Percentiles rank a stretch among this genome's conserved stretches.
Conservation (phyloP, 306 rosid genomes). For the Prunus davidiana region DNA sequence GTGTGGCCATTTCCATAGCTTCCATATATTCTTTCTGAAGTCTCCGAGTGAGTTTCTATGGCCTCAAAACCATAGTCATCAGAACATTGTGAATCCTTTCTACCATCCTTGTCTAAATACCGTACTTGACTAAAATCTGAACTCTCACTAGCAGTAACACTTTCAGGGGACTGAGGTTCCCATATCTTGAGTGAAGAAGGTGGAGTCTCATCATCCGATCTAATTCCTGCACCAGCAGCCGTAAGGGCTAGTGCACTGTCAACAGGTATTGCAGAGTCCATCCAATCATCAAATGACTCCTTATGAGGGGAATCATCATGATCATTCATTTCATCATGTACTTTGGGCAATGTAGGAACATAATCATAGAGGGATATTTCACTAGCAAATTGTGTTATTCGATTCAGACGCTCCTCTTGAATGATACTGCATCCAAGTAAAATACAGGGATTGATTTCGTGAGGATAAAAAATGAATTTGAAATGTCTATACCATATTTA, state of each 20-base stretch:
- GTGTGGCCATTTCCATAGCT: slow-evolving; percentile 41
- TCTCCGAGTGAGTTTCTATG: slow-evolving; percentile 33
- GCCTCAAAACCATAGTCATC: slow-evolving; percentile 49
- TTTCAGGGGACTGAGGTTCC: slow-evolving; percentile 69
- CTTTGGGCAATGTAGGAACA: slow-evolving; percentile 43
- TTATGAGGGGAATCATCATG: slow-evolving; percentile 41
- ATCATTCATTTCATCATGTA: slow-evolving; percentile 43
- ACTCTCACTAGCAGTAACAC: slow-evolving; percentile 58
- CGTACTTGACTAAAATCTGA: slow-evolving; percentile 57
- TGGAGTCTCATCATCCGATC: slow-evolving; percentile 52
- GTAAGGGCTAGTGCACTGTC: slow-evolving; percentile 59
- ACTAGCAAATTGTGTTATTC: slow-evolving; percentile 72
- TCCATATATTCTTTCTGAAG: slow-evolving; percentile 49
- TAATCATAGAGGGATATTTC: slow-evolving; percentile 51
- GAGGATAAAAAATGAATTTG: background rate
- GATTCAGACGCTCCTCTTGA: slow-evolving; percentile 93
- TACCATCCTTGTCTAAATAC: slow-evolving; percentile 52
- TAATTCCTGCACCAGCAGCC: slow-evolving; percentile 85
- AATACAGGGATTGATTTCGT: slow-evolving; percentile 20
- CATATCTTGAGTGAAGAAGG: slow-evolving; percentile 43
- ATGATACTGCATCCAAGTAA: slow-evolving; percentile 75
- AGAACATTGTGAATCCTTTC: slow-evolving; percentile 39
- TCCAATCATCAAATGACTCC: slow-evolving; percentile 58
- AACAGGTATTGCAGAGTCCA: slow-evolving; percentile 78
- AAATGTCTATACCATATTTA: background rate